Conservation (phyloP, 208 protist genomes). For the Vickermania ingenoplastis region DNA sequence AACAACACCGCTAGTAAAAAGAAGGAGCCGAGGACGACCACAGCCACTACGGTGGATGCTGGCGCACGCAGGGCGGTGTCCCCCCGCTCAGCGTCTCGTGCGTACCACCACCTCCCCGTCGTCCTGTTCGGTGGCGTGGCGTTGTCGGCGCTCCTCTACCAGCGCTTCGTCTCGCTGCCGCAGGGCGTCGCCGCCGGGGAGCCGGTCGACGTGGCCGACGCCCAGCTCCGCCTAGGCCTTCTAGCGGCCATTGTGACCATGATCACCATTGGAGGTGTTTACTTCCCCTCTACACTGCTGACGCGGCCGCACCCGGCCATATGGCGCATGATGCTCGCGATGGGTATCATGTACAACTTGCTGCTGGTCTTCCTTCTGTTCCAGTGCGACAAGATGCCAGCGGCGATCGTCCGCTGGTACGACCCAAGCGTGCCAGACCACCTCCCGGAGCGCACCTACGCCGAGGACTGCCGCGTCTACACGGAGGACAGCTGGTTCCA, state of each 20-base stretch:
- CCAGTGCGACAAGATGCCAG: constrained; percentile 61
- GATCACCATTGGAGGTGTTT: constrained; percentile 84
- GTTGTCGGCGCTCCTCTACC: constrained; percentile 28
- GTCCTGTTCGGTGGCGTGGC: constrained; percentile 33
- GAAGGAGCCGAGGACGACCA: no score
- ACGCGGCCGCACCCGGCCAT: constrained; percentile 93
- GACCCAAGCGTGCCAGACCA: constrained; percentile 61
- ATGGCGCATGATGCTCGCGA: constrained; percentile 90
- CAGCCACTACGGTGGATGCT: no score
- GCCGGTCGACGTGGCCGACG: neutral
- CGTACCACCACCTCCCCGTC: constrained; percentile 67
- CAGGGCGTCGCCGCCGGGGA: constrained; percentile 13
- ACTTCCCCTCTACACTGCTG: constrained; percentile 89
- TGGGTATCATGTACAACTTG: constrained; percentile 87
- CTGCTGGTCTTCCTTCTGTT: constrained; percentile 91
- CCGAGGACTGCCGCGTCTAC: constrained; percentile 88
- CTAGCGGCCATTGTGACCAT: constrained; percentile 63
- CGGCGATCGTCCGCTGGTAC: constrained; percentile 54
- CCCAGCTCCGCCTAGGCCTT: constrained; percentile 60
- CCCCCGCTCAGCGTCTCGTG: no score
- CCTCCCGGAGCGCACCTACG: constrained; percentile 88
- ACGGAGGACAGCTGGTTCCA: constrained; percentile 76
- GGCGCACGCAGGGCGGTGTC: no score
- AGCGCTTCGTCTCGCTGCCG: constrained; percentile 57
- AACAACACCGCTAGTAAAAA: no score